Base-by-base conservation (phyloP, 2,329 filamentous ascomycete species). In the Cercospora zeae-maydis region DNA sequence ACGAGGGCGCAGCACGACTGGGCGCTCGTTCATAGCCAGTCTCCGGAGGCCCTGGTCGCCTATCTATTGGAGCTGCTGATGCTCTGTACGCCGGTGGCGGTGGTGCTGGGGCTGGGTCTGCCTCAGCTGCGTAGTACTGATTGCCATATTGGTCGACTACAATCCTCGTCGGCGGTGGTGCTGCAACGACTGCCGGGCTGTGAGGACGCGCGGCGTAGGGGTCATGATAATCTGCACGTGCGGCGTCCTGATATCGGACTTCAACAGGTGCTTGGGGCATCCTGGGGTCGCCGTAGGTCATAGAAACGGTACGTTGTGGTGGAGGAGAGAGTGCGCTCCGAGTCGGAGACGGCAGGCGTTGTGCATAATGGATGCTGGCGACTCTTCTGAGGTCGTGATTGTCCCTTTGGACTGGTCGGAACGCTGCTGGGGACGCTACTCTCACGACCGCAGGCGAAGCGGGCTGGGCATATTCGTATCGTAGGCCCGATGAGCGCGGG, bases 121-220 rank as follows among this genome's bases (percentile, higher is more conserved):
- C 74, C 5, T 83, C 76, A 45, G 81, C 80, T 66, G 86, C 84
- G 64, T 85, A 85, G 77, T 93, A 97, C 73, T 91, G 87, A 74
- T 91, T 90, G 42, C 92, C 92, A 75, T 88, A 91, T 65, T 90
- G 86, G 76, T 97, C 93, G 59, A 96, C 82, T 34, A 96, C 82
- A 66, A 96, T 70, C 14, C 88, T 65, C 88, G 86, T 60, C 80
- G 51, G 74, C 9, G 74, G 73, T 16, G 74, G 82, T 55, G 80
- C 73, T 16, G 69, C 80, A 78, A 84, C 81, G 75, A 70, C 66
- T 37, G 74, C 69, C 5, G 76, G 75, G 21, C 75, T 77, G 30
- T 76, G 77, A 30, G 68, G 71, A 42, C 73, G 70, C 37, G 78
- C 64, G 30, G 16, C 30, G 63, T 79, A 78, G 54, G 77, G 71